Percentiles rank a stretch among this genome's conserved stretches.
These are phyloP conservation scores for Metschnikowia kofuensis DNA, from an alignment of 805 yeast species.

Conservation along the genomic window DNA sequence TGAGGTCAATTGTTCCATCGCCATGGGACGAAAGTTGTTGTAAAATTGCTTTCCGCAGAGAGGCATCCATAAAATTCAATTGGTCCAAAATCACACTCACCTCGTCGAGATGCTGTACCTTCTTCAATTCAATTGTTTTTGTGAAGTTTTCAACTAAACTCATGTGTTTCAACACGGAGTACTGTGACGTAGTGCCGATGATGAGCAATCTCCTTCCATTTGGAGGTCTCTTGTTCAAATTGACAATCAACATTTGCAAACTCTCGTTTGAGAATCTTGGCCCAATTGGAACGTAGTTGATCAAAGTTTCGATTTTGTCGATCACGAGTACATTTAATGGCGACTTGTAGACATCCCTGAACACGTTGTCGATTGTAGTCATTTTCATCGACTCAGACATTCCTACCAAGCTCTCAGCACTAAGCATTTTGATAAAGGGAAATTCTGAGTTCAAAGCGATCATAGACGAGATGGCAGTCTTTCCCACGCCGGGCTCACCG, in stretches of 20 bases:
- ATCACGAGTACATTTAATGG: conserved; percentile 87
- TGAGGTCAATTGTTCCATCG: conserved; percentile 28
- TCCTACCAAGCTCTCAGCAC: conserved; percentile 88
- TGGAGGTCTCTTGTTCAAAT: conserved; percentile 81
- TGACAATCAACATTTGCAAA: conserved; percentile 81
- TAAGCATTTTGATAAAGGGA: conserved; percentile 86
- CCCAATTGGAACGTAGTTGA: conserved; percentile 96
- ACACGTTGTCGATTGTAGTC: conserved; percentile 79
- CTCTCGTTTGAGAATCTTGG: conserved; percentile 91
- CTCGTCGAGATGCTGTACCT: conserved; percentile 64
- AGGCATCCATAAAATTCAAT: conserved; percentile 59
- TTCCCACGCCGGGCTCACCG: conserved; percentile 94
- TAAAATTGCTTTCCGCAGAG: conserved; percentile 50
- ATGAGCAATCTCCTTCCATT: conserved; percentile 82
- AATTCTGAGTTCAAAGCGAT: conserved; percentile 82
- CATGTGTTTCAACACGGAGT: conserved; percentile 77
- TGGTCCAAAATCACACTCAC: conserved; percentile 69
- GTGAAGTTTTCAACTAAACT: conserved; percentile 81
- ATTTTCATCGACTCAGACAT: conserved; percentile 89
- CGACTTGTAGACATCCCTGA: conserved; percentile 91
- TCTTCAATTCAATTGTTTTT: conserved; percentile 84
- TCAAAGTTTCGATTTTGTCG: conserved; percentile 85
- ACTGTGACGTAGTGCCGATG: conserved; percentile 84
- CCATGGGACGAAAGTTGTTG: conserved; percentile 36
- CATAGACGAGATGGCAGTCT: conserved; percentile 89